These are phyloP conservation scores for Ceratocystiopsis minuta DNA, from an alignment of 2,329 filamentous ascomycete species.

Conservation along the genomic window DNA sequence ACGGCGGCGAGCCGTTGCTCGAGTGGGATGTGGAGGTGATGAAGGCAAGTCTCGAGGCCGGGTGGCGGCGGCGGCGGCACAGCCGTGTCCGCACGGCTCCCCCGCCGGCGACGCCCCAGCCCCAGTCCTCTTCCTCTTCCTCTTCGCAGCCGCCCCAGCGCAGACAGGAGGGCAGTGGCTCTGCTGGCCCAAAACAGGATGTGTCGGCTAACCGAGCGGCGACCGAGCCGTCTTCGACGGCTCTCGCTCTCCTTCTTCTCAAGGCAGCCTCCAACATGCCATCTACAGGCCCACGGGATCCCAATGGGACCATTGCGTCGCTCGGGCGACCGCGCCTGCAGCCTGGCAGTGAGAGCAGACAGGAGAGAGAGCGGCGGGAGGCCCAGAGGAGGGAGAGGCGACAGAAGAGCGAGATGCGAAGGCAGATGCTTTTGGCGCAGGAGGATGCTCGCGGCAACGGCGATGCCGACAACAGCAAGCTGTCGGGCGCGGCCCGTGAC, in stretches of 20 bases:
- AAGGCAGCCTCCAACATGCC: conserved; percentile 3
- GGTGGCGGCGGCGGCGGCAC: neutral
- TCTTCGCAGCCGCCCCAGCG: too few species aligned
- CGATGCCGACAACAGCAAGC: too few species aligned
- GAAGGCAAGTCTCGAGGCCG: conserved; percentile 5
- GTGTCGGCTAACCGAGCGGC: conserved; percentile 5
- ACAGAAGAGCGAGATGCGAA: too few species aligned
- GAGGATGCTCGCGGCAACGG: neutral
- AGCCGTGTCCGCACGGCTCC: too few species aligned
- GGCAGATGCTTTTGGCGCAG: too few species aligned
- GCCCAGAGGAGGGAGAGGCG: too few species aligned
- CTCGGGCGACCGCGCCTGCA: neutral
- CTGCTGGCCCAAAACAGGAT: conserved; percentile 1
- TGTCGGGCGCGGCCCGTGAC: too few species aligned
- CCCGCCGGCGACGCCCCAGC: too few species aligned
- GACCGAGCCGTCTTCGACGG: conserved; percentile 5
- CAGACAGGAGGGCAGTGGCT: neutral
- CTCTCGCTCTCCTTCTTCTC: conserved; percentile 2
- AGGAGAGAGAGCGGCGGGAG: too few species aligned
- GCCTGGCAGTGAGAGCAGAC: too few species aligned
- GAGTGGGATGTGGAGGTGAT: conserved; percentile 7
- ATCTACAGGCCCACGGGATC: neutral
- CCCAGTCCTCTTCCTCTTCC: neutral
- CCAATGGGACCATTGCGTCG: conserved; percentile 3
- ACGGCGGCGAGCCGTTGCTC: conserved; percentile 3